Evolutionary conservation across 2,329 filamentous ascomycete species (phyloP).

Genomic region (Coniella lustricola): DNA sequence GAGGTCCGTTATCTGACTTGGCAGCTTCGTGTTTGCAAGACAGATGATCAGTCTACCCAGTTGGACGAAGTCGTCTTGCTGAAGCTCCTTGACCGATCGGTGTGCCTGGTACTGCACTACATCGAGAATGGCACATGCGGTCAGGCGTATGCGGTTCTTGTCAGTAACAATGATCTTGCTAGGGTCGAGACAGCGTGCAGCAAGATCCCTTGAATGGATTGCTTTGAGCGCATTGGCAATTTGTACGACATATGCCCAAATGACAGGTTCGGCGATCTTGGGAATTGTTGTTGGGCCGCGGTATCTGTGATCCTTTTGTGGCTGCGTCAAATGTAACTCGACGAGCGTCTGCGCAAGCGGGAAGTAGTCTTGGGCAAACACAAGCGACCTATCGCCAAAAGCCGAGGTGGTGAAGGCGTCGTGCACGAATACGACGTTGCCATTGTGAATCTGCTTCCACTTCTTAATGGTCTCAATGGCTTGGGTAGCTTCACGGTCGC

Average conservation of each 20-base stretch:
- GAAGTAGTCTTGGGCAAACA: conserved; percentile 91
- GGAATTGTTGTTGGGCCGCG: conserved; percentile 36
- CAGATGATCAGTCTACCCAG: conserved; percentile 81
- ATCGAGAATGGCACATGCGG: conserved; percentile 82
- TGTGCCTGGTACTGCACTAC: conserved; percentile 75
- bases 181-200: conserved; percentile 77
- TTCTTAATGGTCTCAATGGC: conserved; percentile 79
- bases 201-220: conserved; percentile 74
- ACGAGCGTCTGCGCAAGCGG: conserved; percentile 83
- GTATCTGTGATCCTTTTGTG: conserved; percentile 31
- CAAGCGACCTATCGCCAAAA: conserved; percentile 90
- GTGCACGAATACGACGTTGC: conserved; percentile 76
- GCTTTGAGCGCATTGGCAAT: conserved; percentile 80
- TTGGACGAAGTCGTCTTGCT: conserved; percentile 79
- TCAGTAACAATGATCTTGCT: conserved; percentile 87
- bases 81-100: conserved; percentile 64
- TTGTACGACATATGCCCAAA: conserved; percentile 92
- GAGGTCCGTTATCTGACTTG: conserved; percentile 46
- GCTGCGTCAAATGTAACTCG: conserved; percentile 64
- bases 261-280: conserved; percentile 59
- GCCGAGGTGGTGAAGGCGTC: conserved; percentile 90
- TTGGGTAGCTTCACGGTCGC: conserved; percentile 59
- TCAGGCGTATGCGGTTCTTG: conserved; percentile 82
- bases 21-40: conserved; percentile 63
- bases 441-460: conserved; percentile 81